A percentile compares a stretch with the other conserved stretches of the same genome.
These are phyloP conservation scores for Lactarius tabidus DNA, from an alignment of 768 basidiomycete species.

Conservation along the genomic window DNA sequence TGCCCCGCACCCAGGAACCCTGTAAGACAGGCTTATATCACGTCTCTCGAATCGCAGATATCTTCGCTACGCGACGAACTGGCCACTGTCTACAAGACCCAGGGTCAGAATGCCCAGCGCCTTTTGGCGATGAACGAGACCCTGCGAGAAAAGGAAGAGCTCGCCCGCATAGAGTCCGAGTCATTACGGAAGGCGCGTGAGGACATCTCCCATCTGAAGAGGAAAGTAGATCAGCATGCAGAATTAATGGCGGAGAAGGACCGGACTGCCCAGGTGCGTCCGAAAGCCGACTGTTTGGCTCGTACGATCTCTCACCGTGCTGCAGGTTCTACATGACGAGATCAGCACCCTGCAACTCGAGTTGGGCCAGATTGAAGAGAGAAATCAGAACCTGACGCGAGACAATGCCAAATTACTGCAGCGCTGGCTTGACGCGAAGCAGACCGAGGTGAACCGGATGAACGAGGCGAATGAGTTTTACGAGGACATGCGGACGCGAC, in stretches of 20 bases:
- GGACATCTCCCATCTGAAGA: conserved; percentile 62
- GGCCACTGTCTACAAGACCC: conserved; percentile 92
- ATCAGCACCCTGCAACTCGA: conserved; percentile 89
- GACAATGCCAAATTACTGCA: conserved; percentile 95
- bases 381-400: conserved; percentile 79
- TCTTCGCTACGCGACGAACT: conserved; percentile 88
- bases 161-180: conserved; percentile 77
- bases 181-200: conserved; percentile 72
- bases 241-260: conserved; percentile 89
- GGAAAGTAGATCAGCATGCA: conserved; percentile 78
- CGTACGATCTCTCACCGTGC: not conserved
- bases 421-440: conserved; percentile 95
- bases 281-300: not conserved
- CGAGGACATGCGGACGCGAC: conserved; percentile 77
- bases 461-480: conserved; percentile 91
- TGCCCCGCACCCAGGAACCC: conserved; percentile 53
- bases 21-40: conserved; percentile 81
- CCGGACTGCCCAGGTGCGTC: conserved; percentile 74
- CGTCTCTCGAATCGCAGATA: conserved; percentile 91
- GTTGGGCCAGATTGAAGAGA: conserved; percentile 82
- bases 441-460: conserved; percentile 89
- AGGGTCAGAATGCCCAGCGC: conserved; percentile 92
- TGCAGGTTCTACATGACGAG: conserved; percentile 89
- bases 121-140: conserved; percentile 93
- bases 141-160: conserved; percentile 87